Conservation (phyloP, 2,329 filamentous ascomycete genomes). For the Emmonsia crescens region DNA sequence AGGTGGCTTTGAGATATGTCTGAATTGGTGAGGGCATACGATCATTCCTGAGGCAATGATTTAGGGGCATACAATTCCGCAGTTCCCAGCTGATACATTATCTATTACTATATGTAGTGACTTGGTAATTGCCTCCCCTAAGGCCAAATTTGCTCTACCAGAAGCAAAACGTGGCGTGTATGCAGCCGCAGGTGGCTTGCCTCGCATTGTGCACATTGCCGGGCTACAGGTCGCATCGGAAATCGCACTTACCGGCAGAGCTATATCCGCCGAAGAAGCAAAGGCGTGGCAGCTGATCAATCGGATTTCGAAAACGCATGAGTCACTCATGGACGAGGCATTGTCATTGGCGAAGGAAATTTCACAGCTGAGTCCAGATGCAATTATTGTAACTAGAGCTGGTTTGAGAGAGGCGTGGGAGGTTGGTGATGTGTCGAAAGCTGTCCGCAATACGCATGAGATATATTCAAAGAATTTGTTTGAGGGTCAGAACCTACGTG, state of each 20-base stretch:
- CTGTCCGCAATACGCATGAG: constrained; percentile 70
- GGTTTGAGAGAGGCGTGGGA: constrained; percentile 63
- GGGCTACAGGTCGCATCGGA: constrained; percentile 60
- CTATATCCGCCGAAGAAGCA: constrained; percentile 49
- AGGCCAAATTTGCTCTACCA: constrained; percentile 56
- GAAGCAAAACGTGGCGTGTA: constrained; percentile 62
- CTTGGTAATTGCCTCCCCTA: constrained; percentile 50
- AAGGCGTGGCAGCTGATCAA: constrained; percentile 57
- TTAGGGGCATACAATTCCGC: neutral
- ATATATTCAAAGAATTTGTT: constrained; percentile 75
- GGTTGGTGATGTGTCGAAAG: constrained; percentile 49
- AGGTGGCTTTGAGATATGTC: constrained; percentile 72
- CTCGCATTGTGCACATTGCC: constrained; percentile 55
- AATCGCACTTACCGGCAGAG: constrained; percentile 56
- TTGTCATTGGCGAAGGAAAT: constrained; percentile 50
- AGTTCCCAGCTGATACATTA: neutral
- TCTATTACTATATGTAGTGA: constrained; percentile 49
- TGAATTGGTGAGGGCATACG: constrained; percentile 67
- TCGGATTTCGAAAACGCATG: constrained; percentile 51
- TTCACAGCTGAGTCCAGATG: constrained; percentile 57
- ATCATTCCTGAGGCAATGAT: too few relatives aligned
- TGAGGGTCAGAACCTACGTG: constrained; percentile 67
- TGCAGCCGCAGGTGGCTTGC: constrained; percentile 58
- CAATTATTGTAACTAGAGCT: constrained; percentile 59
- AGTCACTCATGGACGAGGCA: constrained; percentile 67